These are phyloP conservation scores for Daldinia concentrica DNA, from an alignment of 495 filamentous ascomycete genomes.

Conservation along the genomic window DNA sequence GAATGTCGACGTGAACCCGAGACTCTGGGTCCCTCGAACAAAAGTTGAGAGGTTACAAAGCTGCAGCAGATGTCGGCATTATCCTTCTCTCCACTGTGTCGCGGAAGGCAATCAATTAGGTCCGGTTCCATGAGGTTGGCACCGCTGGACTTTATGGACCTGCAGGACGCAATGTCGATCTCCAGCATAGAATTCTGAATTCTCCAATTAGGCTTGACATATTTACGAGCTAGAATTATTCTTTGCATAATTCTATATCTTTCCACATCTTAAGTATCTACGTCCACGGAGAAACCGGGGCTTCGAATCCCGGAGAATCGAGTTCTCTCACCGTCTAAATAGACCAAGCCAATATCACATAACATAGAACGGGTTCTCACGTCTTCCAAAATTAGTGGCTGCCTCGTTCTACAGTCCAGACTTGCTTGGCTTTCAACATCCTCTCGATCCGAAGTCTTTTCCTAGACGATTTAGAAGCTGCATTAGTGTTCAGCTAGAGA, in stretches of 20 bases:
- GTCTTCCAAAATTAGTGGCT: neutral
- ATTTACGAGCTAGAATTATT: neutral
- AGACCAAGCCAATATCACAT: neutral
- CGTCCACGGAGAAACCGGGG: neutral
- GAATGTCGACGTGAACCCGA: constrained; percentile 26
- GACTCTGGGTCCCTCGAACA: constrained; percentile 32
- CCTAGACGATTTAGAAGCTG: neutral
- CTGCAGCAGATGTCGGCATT: constrained; percentile 13
- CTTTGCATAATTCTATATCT: neutral
- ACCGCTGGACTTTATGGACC: constrained; percentile 11
- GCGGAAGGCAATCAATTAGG: constrained; percentile 14
- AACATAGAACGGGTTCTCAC: neutral
- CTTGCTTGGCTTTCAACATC: neutral
- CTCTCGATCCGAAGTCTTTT: neutral
- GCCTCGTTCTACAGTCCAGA: neutral
- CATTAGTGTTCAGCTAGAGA: neutral
- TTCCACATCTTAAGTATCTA: neutral
- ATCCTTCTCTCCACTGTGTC: neutral
- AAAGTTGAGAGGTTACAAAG: constrained; percentile 22
- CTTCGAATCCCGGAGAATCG: no score
- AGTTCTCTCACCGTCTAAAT: neutral
- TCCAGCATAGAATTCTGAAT: constrained; percentile 10
- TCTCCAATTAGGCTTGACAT: neutral
- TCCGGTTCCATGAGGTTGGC: constrained; percentile 23
- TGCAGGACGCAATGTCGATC: constrained; percentile 34